Evolutionary conservation across 225 moss, liverwort and hornwort species (phyloP), one percentile per base, ranked within the genome.

Genomic region (Marchantia paleacea): DNA sequence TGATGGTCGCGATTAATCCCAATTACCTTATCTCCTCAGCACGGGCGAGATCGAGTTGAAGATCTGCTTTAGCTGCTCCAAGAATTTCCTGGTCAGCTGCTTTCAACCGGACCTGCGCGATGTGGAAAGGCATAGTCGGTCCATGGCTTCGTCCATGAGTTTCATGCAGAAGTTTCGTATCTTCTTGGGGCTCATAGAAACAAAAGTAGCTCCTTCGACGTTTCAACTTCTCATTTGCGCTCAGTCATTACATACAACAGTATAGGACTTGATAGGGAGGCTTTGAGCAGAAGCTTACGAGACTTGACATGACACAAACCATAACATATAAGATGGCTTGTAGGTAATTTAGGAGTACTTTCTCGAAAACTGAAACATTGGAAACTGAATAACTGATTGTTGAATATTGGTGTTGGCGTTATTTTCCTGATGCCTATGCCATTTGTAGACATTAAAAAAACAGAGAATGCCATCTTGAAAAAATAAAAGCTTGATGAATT

Each of bases 21-120:
- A 69, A 18, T 73, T 48, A 94, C 96, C 96, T 93, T 81, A 83
- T 84, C 78, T 90, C 91, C 75, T 89, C 87, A 30, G 30, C 83
- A 73, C 91, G 91, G 69, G 84, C 86, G 70, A 79, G 76, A 82
- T 69, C 81, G 81, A 91, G 83, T 69, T 97, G 87, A 39, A 53
- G 84, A 31, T 91, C 93, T 72, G 81, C 81, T 81, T 83, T 88
- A 57, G 85, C 88, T 69, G 55, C 61, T 13, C 54, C 76, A 72
- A 83, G 52, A 6, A 70, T 28, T 75, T 81, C 80, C 26, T 88
- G 75, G 30, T 80, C 81, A 26, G 72, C 55, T 31, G 75, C 73
- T 54, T 60, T 76, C 72, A 83, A 58, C 52, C 72, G 63, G 26
- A 71, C 81, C 85, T 88, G 83, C 58, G 53, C 28, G 52, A 55